phyloP scores from a whole-genome alignment of 2,329 filamentous ascomycete genomes.

The Hypoxylon sp. region DNA sequence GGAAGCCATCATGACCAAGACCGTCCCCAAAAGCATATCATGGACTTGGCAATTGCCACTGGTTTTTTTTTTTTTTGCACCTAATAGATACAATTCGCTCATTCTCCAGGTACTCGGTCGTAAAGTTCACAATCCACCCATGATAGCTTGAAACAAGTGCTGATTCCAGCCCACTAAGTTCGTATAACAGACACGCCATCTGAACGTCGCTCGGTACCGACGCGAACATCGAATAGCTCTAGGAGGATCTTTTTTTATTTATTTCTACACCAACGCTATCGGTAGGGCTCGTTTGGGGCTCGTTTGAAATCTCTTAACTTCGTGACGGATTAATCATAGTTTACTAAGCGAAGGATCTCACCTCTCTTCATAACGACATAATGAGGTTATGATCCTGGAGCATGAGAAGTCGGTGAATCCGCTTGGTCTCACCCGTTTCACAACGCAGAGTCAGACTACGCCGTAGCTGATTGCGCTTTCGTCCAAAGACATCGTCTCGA shows the following conservation, averaged over 20 bases:
- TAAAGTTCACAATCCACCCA: conserved; percentile 2
- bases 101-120: conserved; percentile 11
- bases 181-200: not conserved
- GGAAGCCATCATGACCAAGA: not conserved
- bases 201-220: conserved; percentile 2
- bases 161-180: not conserved
- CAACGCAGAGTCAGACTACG: not conserved
- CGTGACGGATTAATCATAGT: not conserved
- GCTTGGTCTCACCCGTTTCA: conserved; percentile 13
- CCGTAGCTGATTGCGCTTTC: not conserved
- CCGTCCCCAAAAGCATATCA: not conserved
- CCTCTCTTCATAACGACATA: conserved; percentile 8
- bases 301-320: not conserved
- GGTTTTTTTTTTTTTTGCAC: not conserved
- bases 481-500: conserved; percentile 1
- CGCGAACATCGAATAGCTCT: not conserved
- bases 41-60: not conserved
- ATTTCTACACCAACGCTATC: conserved; percentile 13
- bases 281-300: conserved; percentile 17
- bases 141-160: conserved; percentile 7
- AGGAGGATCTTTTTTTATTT: conserved; percentile 5
- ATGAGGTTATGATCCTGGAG: not conserved
- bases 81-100: not conserved
- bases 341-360: conserved; percentile 9
- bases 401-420: not conserved